Conservation (phyloP, 768 basidiomycete genomes). For the Phaffia tasmanica region DNA sequence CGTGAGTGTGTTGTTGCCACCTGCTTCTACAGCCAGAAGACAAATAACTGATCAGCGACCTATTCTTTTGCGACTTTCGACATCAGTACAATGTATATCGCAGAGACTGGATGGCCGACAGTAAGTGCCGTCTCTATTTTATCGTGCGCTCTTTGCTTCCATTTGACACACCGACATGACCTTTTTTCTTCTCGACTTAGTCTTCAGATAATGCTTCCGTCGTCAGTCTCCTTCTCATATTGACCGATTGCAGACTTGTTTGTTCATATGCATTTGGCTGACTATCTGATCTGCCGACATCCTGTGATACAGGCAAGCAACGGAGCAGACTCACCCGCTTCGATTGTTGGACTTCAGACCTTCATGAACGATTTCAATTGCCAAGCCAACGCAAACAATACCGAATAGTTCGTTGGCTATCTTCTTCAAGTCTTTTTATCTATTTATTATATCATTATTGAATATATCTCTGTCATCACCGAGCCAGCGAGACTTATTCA, state of each 20-base stretch:
- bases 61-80: constrained; percentile 38
- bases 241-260: constrained; percentile 2
- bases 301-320: constrained; percentile 40
- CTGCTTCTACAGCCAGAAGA: not conserved
- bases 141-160: not conserved
- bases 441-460: constrained; percentile 7
- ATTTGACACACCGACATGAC: constrained; percentile 18
- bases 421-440: constrained; percentile 3
- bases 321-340: constrained; percentile 53
- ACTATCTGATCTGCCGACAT: constrained; percentile 46
- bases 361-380: constrained; percentile 85
- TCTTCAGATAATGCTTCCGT: constrained; percentile 39
- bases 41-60: not conserved
- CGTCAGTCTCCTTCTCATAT: not conserved
- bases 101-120: constrained; percentile 60
- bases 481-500: not conserved
- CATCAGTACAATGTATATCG: constrained; percentile 77
- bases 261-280: constrained; percentile 30
- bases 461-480: not conserved
- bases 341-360: constrained; percentile 43
- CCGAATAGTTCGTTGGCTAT: constrained; percentile 69
- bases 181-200: constrained; percentile 19
- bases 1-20: not conserved
- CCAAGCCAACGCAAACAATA: constrained; percentile 66
- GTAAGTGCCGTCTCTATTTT: constrained; percentile 29